These are phyloP conservation scores for Ehretia macrophylla DNA, from an alignment of 257 asterid genomes.

Conservation along the genomic window DNA sequence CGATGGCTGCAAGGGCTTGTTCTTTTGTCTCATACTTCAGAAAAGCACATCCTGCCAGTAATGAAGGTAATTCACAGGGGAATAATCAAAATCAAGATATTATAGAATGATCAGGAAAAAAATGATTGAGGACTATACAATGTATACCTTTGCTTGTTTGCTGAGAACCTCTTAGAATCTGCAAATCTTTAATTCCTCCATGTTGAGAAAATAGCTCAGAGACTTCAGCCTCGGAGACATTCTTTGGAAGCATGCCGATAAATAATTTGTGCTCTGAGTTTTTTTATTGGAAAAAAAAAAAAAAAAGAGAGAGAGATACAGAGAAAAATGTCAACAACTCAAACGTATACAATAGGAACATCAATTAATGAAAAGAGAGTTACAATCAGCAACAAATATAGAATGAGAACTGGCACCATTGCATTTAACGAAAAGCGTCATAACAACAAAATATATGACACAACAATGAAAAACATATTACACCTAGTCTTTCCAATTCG, in stretches of 20 bases:
- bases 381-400: conserved; percentile 8
- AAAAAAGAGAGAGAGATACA: too few species aligned
- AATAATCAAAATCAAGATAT: neutral
- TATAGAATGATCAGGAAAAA: neutral
- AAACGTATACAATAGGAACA: conserved; percentile 4
- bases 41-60: conserved; percentile 66
- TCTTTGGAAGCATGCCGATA: conserved; percentile 96
- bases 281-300: conserved; percentile 7
- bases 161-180: conserved; percentile 84
- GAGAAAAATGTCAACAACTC: conserved; percentile 7
- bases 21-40: conserved; percentile 72
- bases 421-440: neutral
- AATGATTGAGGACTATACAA: neutral
- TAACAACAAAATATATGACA: conserved; percentile 8
- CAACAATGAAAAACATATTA: conserved; percentile 18
- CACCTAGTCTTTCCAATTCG: conserved; percentile 98
- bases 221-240: conserved; percentile 77
- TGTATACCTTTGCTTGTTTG: conserved; percentile 87
- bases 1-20: conserved; percentile 73
- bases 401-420: neutral
- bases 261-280: conserved; percentile 86
- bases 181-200: conserved; percentile 81
- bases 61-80: conserved; percentile 3
- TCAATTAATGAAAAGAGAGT: neutral
- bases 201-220: conserved; percentile 75